These are phyloP conservation scores for Tylopilus microsporus DNA, from an alignment of 1,284 basidiomycete genomes.

Conservation along the genomic window DNA sequence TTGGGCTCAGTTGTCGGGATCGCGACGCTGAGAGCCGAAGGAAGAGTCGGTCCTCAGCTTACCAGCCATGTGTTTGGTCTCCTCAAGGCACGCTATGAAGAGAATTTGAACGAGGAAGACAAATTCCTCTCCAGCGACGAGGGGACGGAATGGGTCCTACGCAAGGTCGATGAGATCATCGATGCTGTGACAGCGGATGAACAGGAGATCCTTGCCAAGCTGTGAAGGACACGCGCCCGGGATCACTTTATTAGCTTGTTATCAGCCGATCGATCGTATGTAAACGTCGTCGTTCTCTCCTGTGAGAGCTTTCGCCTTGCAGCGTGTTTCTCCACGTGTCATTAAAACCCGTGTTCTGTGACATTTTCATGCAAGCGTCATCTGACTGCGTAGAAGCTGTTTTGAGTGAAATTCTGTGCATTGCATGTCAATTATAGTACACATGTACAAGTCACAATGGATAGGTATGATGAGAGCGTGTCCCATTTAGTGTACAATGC, in stretches of 20 bases:
- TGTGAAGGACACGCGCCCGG: conserved; percentile 40
- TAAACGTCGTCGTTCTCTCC: conserved; percentile 19
- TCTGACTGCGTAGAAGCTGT: conserved; percentile 20
- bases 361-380: conserved; percentile 22
- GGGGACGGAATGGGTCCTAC: conserved; percentile 88
- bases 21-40: conserved; percentile 86
- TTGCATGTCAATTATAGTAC: conserved; percentile 33
- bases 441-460: conserved; percentile 28
- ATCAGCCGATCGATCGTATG: conserved; percentile 30
- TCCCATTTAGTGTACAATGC: conserved; percentile 33
- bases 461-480: conserved; percentile 31
- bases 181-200: conserved; percentile 60
- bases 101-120: conserved; percentile 67
- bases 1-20: conserved; percentile 87
- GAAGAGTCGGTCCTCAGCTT: conserved; percentile 86
- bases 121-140: conserved; percentile 86
- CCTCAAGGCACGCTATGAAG: conserved; percentile 69
- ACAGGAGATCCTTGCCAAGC: conserved; percentile 44
- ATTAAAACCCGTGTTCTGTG: conserved; percentile 28
- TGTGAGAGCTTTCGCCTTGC: conserved; percentile 23
- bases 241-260: conserved; percentile 27
- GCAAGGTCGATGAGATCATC: conserved; percentile 77
- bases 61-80: conserved; percentile 91
- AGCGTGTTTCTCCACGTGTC: conserved; percentile 36
- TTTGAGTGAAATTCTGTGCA: conserved; percentile 24